phyloP scores from a whole-genome alignment of 148 eudicot genomes.

The Camellia sinensis region DNA sequence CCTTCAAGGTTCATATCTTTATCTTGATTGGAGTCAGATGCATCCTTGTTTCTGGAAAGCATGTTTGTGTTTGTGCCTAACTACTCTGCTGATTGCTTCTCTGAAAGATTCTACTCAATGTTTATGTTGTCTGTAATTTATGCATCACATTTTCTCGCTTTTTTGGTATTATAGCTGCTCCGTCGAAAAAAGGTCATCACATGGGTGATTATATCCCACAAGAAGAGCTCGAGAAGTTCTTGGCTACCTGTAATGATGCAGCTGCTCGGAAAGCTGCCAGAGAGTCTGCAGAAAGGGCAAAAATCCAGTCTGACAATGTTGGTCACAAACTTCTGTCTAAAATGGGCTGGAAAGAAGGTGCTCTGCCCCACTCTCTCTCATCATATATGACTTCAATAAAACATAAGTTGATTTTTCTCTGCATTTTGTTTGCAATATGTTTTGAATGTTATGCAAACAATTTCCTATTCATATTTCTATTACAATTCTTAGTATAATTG shows the following conservation, averaged over 20 bases:
- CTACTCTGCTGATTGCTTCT: not conserved
- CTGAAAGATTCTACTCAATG: not conserved
- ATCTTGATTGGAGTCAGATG: not conserved
- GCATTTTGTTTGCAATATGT: not conserved
- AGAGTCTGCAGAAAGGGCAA: slow-evolving; percentile 69
- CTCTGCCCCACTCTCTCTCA: not conserved
- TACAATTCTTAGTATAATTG: too few relatives aligned
- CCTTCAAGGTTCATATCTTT: slow-evolving; percentile 55
- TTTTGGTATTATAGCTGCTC: slow-evolving; percentile 25
- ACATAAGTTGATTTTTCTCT: not conserved
- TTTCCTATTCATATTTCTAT: not conserved
- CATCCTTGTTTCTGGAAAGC: slow-evolving; percentile 1
- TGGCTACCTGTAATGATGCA: slow-evolving; percentile 82
- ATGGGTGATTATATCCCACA: slow-evolving; percentile 98
- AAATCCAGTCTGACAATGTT: slow-evolving; percentile 93
- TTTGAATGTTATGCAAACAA: not conserved
- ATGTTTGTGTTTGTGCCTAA: not conserved
- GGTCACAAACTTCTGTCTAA: slow-evolving; percentile 93
- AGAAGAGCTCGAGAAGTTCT: slow-evolving; percentile 83
- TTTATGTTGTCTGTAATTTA: not conserved
- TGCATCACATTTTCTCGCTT: not conserved
- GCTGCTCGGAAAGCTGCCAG: slow-evolving; percentile 66
- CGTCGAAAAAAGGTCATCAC: slow-evolving; percentile 87
- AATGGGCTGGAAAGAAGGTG: slow-evolving; percentile 99
- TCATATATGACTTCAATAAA: not conserved